phyloP scores from a whole-genome alignment of 73 alveolate genomes.

The Stentor coeruleus region DNA sequence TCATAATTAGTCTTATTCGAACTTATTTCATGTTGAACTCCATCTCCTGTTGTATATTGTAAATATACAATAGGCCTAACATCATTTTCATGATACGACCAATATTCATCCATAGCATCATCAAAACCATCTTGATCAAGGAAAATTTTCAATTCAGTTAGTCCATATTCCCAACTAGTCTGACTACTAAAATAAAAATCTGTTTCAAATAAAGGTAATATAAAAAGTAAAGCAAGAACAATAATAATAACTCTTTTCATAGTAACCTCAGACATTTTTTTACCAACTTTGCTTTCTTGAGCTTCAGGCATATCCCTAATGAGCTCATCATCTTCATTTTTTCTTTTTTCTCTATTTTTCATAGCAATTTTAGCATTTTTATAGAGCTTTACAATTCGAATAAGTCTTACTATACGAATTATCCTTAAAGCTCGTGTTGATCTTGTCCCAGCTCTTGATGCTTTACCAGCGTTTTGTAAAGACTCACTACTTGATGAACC shows the following conservation, averaged over 20 bases:
- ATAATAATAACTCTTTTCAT: slow-evolving; percentile 84
- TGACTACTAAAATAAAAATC: slow-evolving; percentile 27
- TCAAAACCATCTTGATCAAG: background rate
- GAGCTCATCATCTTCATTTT: background rate
- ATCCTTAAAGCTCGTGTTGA: slow-evolving; percentile 26
- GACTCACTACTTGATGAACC: background rate
- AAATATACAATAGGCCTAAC: slow-evolving; percentile 9
- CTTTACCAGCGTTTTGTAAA: slow-evolving; percentile 3
- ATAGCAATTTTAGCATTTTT: slow-evolving; percentile 6
- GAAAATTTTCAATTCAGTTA: background rate
- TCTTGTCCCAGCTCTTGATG: background rate
- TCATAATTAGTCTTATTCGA: background rate
- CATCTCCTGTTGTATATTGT: background rate
- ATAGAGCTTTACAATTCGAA: slow-evolving; percentile 49
- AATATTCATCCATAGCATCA: background rate
- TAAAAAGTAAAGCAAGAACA: slow-evolving; percentile 71
- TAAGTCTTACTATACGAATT: slow-evolving; percentile 43
- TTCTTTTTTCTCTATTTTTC: background rate
- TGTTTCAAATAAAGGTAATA: slow-evolving; percentile 57
- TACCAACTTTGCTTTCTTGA: slow-evolving; percentile 86
- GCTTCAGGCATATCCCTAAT: too few relatives aligned
- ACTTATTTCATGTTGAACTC: background rate
- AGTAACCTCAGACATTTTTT: slow-evolving; percentile 78
- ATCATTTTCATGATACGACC: background rate
- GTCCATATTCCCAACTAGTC: slow-evolving; percentile 4